Percentiles rank a stretch among this genome's conserved stretches.
Evolutionary conservation across 2,329 filamentous ascomycete genomes (phyloP).

Genomic region (Botryosphaeria dothidea): DNA sequence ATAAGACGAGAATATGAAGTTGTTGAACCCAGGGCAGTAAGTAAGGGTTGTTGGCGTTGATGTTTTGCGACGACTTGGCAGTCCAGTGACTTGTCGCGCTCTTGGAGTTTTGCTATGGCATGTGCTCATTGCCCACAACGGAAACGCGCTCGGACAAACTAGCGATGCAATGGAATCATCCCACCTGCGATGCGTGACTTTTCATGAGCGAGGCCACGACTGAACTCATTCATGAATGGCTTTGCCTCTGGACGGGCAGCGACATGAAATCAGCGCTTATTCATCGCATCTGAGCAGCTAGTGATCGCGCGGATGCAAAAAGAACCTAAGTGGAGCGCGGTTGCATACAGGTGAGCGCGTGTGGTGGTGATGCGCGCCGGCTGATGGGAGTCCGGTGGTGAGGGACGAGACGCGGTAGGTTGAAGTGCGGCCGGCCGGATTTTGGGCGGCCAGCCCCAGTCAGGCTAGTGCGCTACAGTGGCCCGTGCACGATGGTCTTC

Average conservation of each 20-base stretch:
- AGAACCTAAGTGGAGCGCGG: neutral
- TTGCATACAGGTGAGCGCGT: neutral
- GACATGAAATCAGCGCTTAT: neutral
- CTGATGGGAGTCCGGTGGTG: conserved; percentile 2
- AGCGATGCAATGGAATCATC: neutral
- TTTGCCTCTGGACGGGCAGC: neutral
- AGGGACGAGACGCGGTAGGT: neutral
- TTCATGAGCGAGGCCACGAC: neutral
- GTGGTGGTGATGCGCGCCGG: conserved; percentile 1
- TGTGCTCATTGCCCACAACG: conserved; percentile 13
- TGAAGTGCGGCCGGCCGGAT: conserved; percentile 10
- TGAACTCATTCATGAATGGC: neutral
- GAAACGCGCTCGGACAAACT: conserved; percentile 10
- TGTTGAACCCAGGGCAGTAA: neutral
- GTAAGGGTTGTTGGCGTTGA: neutral
- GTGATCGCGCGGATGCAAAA: neutral
- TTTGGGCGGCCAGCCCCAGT: neutral
- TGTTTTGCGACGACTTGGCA: conserved; percentile 5
- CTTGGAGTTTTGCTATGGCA: conserved; percentile 11
- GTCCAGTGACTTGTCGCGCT: neutral
- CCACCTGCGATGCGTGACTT: neutral
- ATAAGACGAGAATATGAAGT: neutral
- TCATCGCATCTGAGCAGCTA: neutral
- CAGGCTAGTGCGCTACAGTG: neutral
- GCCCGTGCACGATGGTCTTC: neutral